Percentiles rank a stretch among this genome's conserved stretches.
These are phyloP conservation scores for Talaromyces thailandensis DNA, from an alignment of 495 filamentous ascomycete genomes.

Conservation along the genomic window DNA sequence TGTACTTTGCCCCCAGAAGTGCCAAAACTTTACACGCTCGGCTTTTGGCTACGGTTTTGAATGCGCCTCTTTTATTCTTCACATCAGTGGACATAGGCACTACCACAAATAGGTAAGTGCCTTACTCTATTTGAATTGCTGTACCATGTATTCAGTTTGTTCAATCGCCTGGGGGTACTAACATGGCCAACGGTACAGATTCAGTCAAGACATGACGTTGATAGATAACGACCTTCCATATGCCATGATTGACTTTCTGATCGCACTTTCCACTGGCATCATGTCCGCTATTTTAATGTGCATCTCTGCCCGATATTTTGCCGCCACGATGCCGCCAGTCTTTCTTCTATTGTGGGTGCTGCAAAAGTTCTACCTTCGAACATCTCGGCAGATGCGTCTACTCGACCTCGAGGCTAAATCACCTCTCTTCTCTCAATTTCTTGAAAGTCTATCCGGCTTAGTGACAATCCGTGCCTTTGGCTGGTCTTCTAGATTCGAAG, in stretches of 20 bases:
- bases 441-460: slow-evolving; percentile 54
- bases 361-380: slow-evolving; percentile 54
- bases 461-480: slow-evolving; percentile 64
- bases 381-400: slow-evolving; percentile 50
- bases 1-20: slow-evolving; percentile 3
- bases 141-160: background rate
- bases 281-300: slow-evolving; percentile 7
- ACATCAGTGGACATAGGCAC: slow-evolving; percentile 34
- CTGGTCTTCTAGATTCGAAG: slow-evolving; percentile 48
- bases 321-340: slow-evolving; percentile 39
- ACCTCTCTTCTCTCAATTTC: slow-evolving; percentile 67
- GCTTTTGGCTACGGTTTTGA: slow-evolving; percentile 4
- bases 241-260: slow-evolving; percentile 8
- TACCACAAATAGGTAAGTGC: slow-evolving; percentile 39
- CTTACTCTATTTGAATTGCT: no score
- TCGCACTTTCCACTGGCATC: background rate
- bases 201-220: slow-evolving; percentile 47
- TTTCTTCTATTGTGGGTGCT: slow-evolving; percentile 41
- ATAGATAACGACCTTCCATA: slow-evolving; percentile 48
- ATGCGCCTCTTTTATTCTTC: slow-evolving; percentile 40
- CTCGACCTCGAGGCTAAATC: slow-evolving; percentile 47
- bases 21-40: background rate
- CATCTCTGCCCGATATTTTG: slow-evolving; percentile 24
- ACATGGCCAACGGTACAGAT: background rate
- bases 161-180: background rate